phyloP scores from a whole-genome alignment of 2,329 filamentous ascomycete genomes.

The Ophiostoma ips region DNA sequence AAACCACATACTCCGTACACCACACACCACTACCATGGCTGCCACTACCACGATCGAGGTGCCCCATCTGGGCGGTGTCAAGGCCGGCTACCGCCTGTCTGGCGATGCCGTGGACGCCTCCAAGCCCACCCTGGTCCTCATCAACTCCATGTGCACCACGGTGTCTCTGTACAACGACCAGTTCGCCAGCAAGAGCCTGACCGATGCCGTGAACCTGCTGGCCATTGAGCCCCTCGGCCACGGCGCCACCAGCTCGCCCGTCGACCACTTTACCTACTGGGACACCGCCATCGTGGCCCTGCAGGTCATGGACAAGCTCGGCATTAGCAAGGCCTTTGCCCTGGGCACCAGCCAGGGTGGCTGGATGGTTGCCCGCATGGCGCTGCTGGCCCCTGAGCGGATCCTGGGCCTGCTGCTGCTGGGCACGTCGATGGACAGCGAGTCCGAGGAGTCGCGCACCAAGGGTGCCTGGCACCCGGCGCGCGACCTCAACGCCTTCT shows the following conservation, averaged over 20 bases:
- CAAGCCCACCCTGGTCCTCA: slow-evolving; percentile 37
- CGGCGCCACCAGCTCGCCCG: slow-evolving; percentile 19
- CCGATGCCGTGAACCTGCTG: slow-evolving; percentile 31
- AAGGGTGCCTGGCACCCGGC: slow-evolving; percentile 36
- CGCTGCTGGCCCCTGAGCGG: slow-evolving; percentile 22
- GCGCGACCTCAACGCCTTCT: slow-evolving; percentile 16
- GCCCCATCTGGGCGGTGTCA: slow-evolving; percentile 34
- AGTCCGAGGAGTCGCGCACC: slow-evolving; percentile 30
- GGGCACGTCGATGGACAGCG: slow-evolving; percentile 39
- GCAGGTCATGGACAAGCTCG: slow-evolving; percentile 39
- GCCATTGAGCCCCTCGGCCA: slow-evolving; percentile 41
- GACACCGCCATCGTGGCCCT: slow-evolving; percentile 39
- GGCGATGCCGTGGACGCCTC: slow-evolving; percentile 26
- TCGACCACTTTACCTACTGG: slow-evolving; percentile 41
- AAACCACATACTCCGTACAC: neutral
- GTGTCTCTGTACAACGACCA: slow-evolving; percentile 31
- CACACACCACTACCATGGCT: neutral
- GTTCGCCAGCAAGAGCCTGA: slow-evolving; percentile 27
- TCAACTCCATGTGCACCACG: slow-evolving; percentile 39
- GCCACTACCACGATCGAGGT: slow-evolving; percentile 25
- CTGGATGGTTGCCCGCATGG: slow-evolving; percentile 37
- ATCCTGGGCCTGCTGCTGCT: slow-evolving; percentile 29
- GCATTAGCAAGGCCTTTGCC: slow-evolving; percentile 32
- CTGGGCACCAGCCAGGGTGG: slow-evolving; percentile 39
- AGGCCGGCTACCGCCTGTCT: slow-evolving; percentile 28